These are phyloP conservation scores for Perkinsus olseni DNA, from an alignment of 169 alveolate species.

Conservation along the genomic window DNA sequence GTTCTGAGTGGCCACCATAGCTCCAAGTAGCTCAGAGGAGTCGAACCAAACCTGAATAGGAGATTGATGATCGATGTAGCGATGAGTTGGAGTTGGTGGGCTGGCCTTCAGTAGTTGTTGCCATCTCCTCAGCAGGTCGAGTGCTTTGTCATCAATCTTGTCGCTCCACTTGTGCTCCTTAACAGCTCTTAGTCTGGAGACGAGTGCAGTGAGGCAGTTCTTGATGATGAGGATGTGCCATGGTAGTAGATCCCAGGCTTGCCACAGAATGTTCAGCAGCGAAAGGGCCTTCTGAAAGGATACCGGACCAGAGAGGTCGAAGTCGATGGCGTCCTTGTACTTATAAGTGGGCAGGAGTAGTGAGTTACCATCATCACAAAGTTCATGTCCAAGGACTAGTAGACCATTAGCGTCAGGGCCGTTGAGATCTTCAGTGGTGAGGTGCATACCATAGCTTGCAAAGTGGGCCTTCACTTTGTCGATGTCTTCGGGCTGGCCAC, in stretches of 20 bases:
- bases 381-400: neutral
- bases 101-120: neutral
- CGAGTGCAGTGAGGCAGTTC: neutral
- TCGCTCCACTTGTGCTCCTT: neutral
- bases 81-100: no score
- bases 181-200: neutral
- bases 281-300: neutral
- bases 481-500: neutral
- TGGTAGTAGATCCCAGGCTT: neutral
- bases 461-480: neutral
- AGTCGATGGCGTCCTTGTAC: neutral
- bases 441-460: neutral
- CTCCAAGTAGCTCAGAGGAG: no score
- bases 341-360: neutral
- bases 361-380: neutral
- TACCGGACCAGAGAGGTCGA: neutral
- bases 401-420: neutral
- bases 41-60: no score
- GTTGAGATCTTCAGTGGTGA: neutral
- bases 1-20: no score
- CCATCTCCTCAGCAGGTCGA: neutral
- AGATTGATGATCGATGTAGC: no score
- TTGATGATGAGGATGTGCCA: neutral
- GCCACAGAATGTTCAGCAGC: neutral
- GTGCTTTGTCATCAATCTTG: neutral